Percentiles rank a stretch among this genome's conserved stretches.
phyloP scores from a whole-genome alignment of 805 yeast genomes.

The Teunomyces cretensis region DNA sequence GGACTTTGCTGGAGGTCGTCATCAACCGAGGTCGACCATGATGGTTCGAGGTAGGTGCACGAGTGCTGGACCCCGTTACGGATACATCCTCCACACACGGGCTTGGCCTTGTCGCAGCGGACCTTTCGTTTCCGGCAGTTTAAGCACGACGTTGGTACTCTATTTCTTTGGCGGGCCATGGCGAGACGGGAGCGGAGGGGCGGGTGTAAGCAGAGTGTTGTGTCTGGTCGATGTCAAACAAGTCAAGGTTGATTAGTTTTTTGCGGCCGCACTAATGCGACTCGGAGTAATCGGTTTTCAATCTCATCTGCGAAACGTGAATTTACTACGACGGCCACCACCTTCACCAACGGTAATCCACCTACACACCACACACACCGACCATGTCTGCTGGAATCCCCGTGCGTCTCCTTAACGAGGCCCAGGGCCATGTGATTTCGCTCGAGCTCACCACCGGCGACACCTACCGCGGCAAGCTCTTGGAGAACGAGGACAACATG shows the following conservation, averaged over 20 bases:
- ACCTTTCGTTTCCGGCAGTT: slow-evolving; percentile 43
- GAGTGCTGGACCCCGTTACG: slow-evolving; percentile 40
- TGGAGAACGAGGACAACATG: slow-evolving; percentile 93
- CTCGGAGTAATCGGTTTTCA: not conserved
- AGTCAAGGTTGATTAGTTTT: not conserved
- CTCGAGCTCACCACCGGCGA: slow-evolving; percentile 84
- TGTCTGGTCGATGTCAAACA: no score
- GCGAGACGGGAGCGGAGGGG: not conserved
- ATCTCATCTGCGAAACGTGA: not conserved
- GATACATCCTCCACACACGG: slow-evolving; percentile 43
- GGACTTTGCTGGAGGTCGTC: not conserved
- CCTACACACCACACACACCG: not conserved
- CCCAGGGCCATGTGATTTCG: slow-evolving; percentile 83
- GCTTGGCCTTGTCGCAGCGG: slow-evolving; percentile 42
- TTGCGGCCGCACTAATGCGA: slow-evolving; percentile 4
- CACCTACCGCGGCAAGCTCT: slow-evolving; percentile 80
- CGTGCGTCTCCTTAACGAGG: slow-evolving; percentile 80
- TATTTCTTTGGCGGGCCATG: slow-evolving; percentile 20
- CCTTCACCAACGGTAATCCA: no score
- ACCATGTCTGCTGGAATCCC: slow-evolving; percentile 76
- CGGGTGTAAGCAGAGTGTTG: no score
- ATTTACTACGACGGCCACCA: no score
- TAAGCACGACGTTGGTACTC: slow-evolving; percentile 42
- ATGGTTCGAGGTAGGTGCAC: slow-evolving; percentile 42
- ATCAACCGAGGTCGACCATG: slow-evolving; percentile 25